Conservation (phyloP, 2,329 filamentous ascomycete species). For the Beauveria sp. region DNA sequence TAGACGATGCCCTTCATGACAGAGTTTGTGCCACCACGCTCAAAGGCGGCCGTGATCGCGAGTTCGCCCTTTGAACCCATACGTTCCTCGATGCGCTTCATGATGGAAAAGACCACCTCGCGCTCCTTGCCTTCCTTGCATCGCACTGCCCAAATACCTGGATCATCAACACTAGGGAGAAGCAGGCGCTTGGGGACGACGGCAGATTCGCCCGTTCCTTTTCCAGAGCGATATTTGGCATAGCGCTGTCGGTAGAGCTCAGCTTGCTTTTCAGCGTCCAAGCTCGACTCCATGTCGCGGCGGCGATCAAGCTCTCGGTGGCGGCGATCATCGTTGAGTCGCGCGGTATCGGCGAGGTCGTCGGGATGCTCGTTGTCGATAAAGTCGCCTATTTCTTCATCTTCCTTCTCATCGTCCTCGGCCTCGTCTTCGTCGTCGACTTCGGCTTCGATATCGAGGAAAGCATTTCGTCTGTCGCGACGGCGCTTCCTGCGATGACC, state of each 20-base stretch:
- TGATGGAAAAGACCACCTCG: constrained; percentile 80
- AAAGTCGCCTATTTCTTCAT: constrained; percentile 74
- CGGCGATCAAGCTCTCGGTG: constrained; percentile 91
- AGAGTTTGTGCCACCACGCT: constrained; percentile 68
- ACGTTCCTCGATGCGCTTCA: constrained; percentile 80
- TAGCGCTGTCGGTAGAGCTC: constrained; percentile 82
- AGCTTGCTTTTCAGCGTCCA: constrained; percentile 91
- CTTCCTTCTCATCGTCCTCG: constrained; percentile 83
- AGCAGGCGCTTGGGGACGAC: constrained; percentile 79
- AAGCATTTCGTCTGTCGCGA: constrained; percentile 68
- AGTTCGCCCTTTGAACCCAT: constrained; percentile 70
- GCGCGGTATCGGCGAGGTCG: constrained; percentile 72
- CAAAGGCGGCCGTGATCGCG: constrained; percentile 83
- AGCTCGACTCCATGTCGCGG: constrained; percentile 76
- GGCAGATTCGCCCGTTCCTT: constrained; percentile 59
- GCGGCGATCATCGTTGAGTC: constrained; percentile 79
- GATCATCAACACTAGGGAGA: constrained; percentile 88
- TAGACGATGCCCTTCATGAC: constrained; percentile 94
- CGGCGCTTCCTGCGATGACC: constrained; percentile 73
- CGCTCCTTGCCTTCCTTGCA: constrained; percentile 94
- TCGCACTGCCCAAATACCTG: constrained; percentile 88
- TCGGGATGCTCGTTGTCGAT: constrained; percentile 87
- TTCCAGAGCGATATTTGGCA: constrained; percentile 70
- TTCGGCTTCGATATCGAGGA: constrained; percentile 97
- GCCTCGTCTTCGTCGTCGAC: constrained; percentile 90